Percentiles rank a stretch among this genome's conserved stretches.
These are phyloP conservation scores for Scheffersomyces parashehatae DNA, from an alignment of 1,139 yeast genomes.

Conservation along the genomic window DNA sequence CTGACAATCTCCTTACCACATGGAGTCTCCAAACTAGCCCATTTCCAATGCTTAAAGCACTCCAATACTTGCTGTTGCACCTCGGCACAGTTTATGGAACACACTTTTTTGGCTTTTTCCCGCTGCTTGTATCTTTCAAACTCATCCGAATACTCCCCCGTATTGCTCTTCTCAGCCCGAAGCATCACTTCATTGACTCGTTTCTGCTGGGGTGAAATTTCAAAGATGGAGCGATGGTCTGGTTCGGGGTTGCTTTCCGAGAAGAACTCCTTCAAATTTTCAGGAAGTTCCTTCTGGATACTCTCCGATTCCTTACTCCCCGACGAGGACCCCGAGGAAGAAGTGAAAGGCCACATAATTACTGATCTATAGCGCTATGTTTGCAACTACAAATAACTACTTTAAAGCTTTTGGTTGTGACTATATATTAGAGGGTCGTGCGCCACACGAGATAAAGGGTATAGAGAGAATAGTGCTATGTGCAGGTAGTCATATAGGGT, in stretches of 20 bases:
- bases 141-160: slow-evolving; percentile 23
- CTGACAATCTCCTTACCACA: slow-evolving; percentile 32
- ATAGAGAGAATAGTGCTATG: too few relatives aligned
- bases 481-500: too few relatives aligned
- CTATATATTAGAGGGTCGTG: too few relatives aligned
- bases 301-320: slow-evolving; percentile 12
- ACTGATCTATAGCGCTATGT: too few relatives aligned
- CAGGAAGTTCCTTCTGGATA: slow-evolving; percentile 33
- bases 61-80: slow-evolving; percentile 39
- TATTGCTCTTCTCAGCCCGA: slow-evolving; percentile 12
- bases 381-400: too few relatives aligned
- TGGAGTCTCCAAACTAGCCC: slow-evolving; percentile 24
- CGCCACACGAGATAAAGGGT: too few relatives aligned
- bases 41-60: slow-evolving; percentile 38
- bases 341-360: not conserved
- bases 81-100: slow-evolving; percentile 44
- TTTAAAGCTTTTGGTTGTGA: too few relatives aligned
- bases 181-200: slow-evolving; percentile 30
- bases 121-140: slow-evolving; percentile 34
- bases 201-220: slow-evolving; percentile 26
- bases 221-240: slow-evolving; percentile 26
- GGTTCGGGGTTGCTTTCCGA: slow-evolving; percentile 32
- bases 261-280: slow-evolving; percentile 30
- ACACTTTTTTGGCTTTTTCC: slow-evolving; percentile 26
- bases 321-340: not conserved